Evolutionary conservation across 352 stramenopile genomes (phyloP).

Genomic region (Pythium phragmiticola): DNA sequence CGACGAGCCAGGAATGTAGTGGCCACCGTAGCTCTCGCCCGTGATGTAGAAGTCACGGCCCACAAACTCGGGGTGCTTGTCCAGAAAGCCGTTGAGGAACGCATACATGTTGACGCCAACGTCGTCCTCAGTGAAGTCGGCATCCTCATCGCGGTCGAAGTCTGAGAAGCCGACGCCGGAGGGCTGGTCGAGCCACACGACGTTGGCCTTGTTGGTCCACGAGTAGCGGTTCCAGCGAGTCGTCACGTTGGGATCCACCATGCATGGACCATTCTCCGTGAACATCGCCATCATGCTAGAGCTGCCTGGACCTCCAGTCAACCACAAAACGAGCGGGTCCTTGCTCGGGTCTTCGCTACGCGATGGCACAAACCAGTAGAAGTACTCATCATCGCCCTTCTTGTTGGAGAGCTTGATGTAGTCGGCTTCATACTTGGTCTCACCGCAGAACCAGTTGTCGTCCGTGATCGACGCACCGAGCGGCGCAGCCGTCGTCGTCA

Average conservation of each 20-base stretch:
- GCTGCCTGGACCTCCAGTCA: conserved; percentile 44
- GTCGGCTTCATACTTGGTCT: conserved; percentile 40
- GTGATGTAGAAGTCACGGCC: conserved; percentile 50
- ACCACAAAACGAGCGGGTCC: conserved; percentile 52
- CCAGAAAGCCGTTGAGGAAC: conserved; percentile 58
- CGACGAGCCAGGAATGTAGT: conserved; percentile 48
- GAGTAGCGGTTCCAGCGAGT: conserved; percentile 39
- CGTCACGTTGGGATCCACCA: conserved; percentile 32
- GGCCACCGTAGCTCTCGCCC: conserved; percentile 62
- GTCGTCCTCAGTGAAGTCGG: conserved; percentile 36
- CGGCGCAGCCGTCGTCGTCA: background rate
- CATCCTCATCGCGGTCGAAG: conserved; percentile 29
- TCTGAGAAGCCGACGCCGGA: conserved; percentile 40
- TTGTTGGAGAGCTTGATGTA: conserved; percentile 51
- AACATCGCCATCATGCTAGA: conserved; percentile 40
- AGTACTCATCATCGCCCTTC: conserved; percentile 51
- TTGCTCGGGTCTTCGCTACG: conserved; percentile 25
- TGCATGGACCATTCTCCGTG: conserved; percentile 51
- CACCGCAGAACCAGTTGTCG: conserved; percentile 34
- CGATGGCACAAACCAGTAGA: conserved; percentile 66
- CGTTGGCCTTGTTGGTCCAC: conserved; percentile 51
- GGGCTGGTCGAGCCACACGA: conserved; percentile 51
- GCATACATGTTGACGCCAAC: conserved; percentile 48
- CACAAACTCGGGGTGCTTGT: conserved; percentile 41
- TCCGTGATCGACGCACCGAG: conserved; percentile 21